Evolutionary conservation across 352 stramenopile species (phyloP), one percentile per base, ranked within the genome.

Genomic region (Plasmopara viticola): DNA sequence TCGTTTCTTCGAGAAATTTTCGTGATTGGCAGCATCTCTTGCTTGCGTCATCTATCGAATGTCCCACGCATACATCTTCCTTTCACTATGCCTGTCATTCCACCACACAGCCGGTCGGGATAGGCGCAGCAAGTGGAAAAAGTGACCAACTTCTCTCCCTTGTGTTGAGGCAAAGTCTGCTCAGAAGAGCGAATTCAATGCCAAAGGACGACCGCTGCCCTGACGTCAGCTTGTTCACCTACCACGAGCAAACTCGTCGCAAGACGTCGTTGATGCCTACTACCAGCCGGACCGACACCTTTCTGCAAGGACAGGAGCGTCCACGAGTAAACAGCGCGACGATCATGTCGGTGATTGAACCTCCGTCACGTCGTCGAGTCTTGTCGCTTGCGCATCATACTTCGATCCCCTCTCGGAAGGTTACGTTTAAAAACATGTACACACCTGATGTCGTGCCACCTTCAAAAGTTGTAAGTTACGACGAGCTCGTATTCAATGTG

Each of bases 401-500:
- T 10, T 68, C 62, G 1, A 58, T 53, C 9, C 30, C 58, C 5
- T 29, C 10, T 52, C 70, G 72, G 9, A 69, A 68, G 18, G 72
- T 84, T 33, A 77, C 68, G 48, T 84, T 84, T 52, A 68, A 74
- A 53, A 72, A 72, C 53, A 60, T 56, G 35, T 65, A 77, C 51
- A 46, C 66, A 31, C 53, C 67, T 20, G 70, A 81, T 25, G 53
- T 73, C 33, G 64, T 72, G 45, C 70, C 72, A 4, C 53, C 56
- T 4, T 50, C 56, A 2, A 54, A 58, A 31, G 59, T 77, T 17
- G 44, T 63, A 53, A 82, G 68, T 29, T 84, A 82, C 58, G 73
- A 84, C 54, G 73, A 84, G 41, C 60, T 84, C 20, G 59, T 84
- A 44, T 84, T 84, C 48, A 73, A 68, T 33, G 70, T 84, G 29